Evolutionary conservation across 176 grass and related monocot genomes (phyloP), one percentile per base, ranked within the genome.

Genomic region (Musa itinerans): DNA sequence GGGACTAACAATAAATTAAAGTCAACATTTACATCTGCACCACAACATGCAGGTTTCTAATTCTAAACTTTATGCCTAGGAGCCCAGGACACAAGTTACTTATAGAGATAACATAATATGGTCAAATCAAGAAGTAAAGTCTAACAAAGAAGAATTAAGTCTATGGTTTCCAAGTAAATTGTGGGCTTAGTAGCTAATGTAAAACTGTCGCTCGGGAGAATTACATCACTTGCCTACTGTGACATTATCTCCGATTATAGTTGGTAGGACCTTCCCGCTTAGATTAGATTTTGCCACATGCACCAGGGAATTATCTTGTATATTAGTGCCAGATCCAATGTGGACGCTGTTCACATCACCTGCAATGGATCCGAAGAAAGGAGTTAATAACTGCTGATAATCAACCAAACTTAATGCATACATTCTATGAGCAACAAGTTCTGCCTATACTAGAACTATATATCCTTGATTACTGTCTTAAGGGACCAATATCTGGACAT

Each of bases 301-400:
- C 57, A 97, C 86, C 53, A 97, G 84, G 53, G 93, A 83, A 84
- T 97, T 97, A 82, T 97, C 93, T 80, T 97, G 93, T 79, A 97
- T 97, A 83, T 97, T 97, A 66, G 93, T 85, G 69, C 93, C 90
- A 83, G 87, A 92, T 70, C 93, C 93, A 72, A 97, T 78, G 74
- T 62, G 82, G 76, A 97, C 89, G 71, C 93, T 89, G 84, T 97
- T 97, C 50, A 93, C 93, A 83, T 97, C 93, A 82, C 93, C 93
- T 97, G 86, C 80, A 89, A 68, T 83, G 62, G 68, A 53, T 16
- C 25, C 25, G 24, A 65, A 72, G 79, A 17, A 72, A 81, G 22
- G 71, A 10, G 20, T 20, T 21, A 59, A 61, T 24, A 25, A 2
- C 70, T 17, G 9, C 19, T 29, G 19, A 78, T 62, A 80, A 58